Evolutionary conservation across 2,329 filamentous ascomycete genomes (phyloP).

Genomic region (Fusarium subtropicale): DNA sequence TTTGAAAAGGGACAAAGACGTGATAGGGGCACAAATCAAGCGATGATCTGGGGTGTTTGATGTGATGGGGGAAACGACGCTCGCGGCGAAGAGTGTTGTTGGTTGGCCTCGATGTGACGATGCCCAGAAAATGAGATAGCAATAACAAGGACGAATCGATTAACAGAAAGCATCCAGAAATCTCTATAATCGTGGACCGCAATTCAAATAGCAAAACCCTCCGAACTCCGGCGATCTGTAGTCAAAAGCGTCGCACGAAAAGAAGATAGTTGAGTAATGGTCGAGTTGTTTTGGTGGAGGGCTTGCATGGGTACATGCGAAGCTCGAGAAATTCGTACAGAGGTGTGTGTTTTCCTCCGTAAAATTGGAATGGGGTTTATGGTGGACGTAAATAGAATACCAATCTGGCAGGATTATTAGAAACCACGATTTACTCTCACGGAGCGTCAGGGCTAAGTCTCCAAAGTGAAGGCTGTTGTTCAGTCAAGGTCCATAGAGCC

Average conservation of each 20-base stretch:
- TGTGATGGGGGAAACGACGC: background rate
- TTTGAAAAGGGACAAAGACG: slow-evolving; percentile 4
- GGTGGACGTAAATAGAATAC: slow-evolving; percentile 33
- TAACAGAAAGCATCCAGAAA: slow-evolving; percentile 35
- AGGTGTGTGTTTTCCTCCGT: slow-evolving; percentile 25
- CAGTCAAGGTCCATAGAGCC: slow-evolving; percentile 57
- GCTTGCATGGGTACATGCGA: slow-evolving; percentile 10
- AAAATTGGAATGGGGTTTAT: slow-evolving; percentile 30
- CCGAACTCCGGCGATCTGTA: slow-evolving; percentile 42
- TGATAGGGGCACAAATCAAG: slow-evolving; percentile 8
- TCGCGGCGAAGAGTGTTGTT: slow-evolving; percentile 2
- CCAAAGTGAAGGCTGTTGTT: slow-evolving; percentile 4
- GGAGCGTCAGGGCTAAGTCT: background rate
- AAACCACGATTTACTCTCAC: slow-evolving; percentile 25
- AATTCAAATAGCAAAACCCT: slow-evolving; percentile 41
- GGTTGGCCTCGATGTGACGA: background rate
- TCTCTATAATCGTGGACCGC: slow-evolving; percentile 45
- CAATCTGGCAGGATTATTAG: slow-evolving; percentile 32
- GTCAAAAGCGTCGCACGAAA: slow-evolving; percentile 27
- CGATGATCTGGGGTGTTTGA: slow-evolving; percentile 3
- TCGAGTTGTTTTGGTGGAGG: background rate
- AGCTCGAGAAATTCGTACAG: slow-evolving; percentile 31
- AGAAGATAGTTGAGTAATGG: slow-evolving; percentile 7
- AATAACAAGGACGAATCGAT: slow-evolving; percentile 12
- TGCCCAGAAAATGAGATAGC: slow-evolving; percentile 13